Conservation (phyloP, 2,329 filamentous ascomycete genomes). For the Neoascochyta sp. region DNA sequence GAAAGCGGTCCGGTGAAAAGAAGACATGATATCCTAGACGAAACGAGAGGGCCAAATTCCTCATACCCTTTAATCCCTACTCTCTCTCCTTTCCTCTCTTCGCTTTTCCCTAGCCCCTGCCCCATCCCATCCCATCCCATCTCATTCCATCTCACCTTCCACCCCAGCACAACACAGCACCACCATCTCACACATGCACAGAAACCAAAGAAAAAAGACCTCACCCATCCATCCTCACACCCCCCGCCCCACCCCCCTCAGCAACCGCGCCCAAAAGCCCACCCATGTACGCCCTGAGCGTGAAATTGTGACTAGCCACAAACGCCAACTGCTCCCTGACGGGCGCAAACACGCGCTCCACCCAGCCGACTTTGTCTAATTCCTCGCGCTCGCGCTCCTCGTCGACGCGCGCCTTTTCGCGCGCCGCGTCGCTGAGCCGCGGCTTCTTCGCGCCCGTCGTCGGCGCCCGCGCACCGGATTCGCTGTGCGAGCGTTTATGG, state of each 20-base stretch:
- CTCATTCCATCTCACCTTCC: too few relatives aligned
- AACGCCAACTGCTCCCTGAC: slow-evolving; percentile 63
- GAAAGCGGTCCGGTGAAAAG: too few relatives aligned
- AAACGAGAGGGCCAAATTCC: too few relatives aligned
- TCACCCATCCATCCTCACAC: too few relatives aligned
- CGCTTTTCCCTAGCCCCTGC: too few relatives aligned
- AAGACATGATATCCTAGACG: too few relatives aligned
- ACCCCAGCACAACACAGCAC: too few relatives aligned
- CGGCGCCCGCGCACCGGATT: slow-evolving; percentile 24
- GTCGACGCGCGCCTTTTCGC: slow-evolving; percentile 27
- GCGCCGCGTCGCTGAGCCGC: slow-evolving; percentile 29
- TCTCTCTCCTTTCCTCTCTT: too few relatives aligned
- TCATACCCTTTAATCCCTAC: too few relatives aligned
- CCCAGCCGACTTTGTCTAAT: slow-evolving; percentile 57
- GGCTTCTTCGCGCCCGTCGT: slow-evolving; percentile 44
- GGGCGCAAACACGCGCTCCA: slow-evolving; percentile 64
- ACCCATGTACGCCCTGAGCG: slow-evolving; percentile 39
- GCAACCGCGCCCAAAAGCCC: slow-evolving; percentile 36
- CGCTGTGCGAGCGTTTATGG: slow-evolving; percentile 32
- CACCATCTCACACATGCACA: too few relatives aligned
- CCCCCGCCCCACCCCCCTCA: slow-evolving; percentile 26
- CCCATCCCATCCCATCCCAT: too few relatives aligned
- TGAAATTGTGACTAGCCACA: slow-evolving; percentile 64
- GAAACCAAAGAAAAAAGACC: too few relatives aligned
- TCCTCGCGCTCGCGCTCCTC: slow-evolving; percentile 46